Conservation (phyloP, 1,139 yeast species). For the Pichia inconspicua region DNA sequence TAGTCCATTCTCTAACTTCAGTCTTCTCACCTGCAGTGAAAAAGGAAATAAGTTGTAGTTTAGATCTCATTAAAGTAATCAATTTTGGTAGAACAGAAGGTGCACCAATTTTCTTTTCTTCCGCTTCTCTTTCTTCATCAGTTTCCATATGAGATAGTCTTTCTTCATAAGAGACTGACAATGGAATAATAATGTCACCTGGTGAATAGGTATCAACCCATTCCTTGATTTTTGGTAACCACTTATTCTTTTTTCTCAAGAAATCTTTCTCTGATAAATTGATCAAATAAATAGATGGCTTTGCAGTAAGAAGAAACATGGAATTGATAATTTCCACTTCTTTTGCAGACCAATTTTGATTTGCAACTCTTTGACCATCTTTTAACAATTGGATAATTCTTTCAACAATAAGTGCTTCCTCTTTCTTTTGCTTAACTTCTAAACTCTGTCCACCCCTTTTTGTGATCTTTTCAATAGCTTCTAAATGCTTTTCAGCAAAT, state of each 20-base stretch:
- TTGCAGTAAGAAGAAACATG: slow-evolving; percentile 86
- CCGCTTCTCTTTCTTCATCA: slow-evolving; percentile 88
- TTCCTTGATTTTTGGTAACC: slow-evolving; percentile 81
- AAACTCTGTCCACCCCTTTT: slow-evolving; percentile 93
- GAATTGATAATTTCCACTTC: slow-evolving; percentile 86
- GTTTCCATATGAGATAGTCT: slow-evolving; percentile 81
- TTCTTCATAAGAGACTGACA: slow-evolving; percentile 89
- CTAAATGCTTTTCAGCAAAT: slow-evolving; percentile 85
- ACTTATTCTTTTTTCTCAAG: slow-evolving; percentile 96
- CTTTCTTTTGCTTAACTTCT: slow-evolving; percentile 91
- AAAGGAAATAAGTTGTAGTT: slow-evolving; percentile 73
- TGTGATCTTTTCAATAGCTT: slow-evolving; percentile 77
- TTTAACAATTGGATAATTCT: slow-evolving; percentile 69
- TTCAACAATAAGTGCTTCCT: slow-evolving; percentile 77
- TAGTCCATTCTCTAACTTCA: slow-evolving; percentile 86
- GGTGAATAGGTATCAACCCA: slow-evolving; percentile 95
- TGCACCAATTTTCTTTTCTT: slow-evolving; percentile 81
- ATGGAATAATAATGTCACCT: slow-evolving; percentile 91
- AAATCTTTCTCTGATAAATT: slow-evolving; percentile 92
- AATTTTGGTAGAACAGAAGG: slow-evolving; percentile 84
- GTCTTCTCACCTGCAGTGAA: slow-evolving; percentile 75
- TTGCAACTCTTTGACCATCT: slow-evolving; percentile 84
- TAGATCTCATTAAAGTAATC: slow-evolving; percentile 74
- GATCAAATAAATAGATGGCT: slow-evolving; percentile 91
- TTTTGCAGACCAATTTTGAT: slow-evolving; percentile 80